These are phyloP conservation scores for Bryoglossum gracile DNA, from an alignment of 495 filamentous ascomycete genomes.

Conservation along the genomic window DNA sequence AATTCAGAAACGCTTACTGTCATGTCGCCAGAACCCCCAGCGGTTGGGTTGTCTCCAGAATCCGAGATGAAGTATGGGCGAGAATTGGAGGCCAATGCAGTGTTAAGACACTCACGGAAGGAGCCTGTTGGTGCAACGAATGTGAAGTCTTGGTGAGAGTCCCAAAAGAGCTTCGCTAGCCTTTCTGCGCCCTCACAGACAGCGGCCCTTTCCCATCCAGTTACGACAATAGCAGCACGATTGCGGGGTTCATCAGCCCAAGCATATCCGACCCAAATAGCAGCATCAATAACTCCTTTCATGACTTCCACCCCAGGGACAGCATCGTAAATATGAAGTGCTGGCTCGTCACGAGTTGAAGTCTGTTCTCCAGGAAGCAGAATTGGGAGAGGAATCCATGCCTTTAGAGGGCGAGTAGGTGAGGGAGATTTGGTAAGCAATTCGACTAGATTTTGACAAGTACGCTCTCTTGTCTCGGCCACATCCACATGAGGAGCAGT, in stretches of 20 bases:
- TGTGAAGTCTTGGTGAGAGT: conserved; percentile 37
- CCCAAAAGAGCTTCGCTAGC: conserved; percentile 46
- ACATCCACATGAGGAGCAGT: conserved; percentile 48
- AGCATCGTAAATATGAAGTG: conserved; percentile 44
- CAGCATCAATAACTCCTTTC: conserved; percentile 43
- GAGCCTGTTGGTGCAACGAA: conserved; percentile 50
- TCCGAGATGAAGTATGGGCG: conserved; percentile 53
- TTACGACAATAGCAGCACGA: conserved; percentile 44
- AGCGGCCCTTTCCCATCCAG: conserved; percentile 39
- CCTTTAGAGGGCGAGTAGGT: conserved; percentile 40
- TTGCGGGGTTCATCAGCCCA: conserved; percentile 55
- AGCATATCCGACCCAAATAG: conserved; percentile 53
- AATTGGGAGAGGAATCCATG: conserved; percentile 48
- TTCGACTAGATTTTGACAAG: conserved; percentile 44
- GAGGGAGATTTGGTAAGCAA: conserved; percentile 24
- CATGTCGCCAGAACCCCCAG: conserved; percentile 49
- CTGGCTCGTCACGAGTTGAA: conserved; percentile 48
- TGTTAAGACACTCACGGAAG: conserved; percentile 41
- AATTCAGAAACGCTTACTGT: too few species aligned
- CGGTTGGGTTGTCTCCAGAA: conserved; percentile 52
- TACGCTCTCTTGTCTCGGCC: conserved; percentile 45
- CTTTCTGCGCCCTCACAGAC: conserved; percentile 34
- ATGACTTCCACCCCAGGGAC: conserved; percentile 38
- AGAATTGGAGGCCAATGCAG: conserved; percentile 35
- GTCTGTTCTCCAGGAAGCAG: conserved; percentile 52